phyloP scores from a whole-genome alignment of 192 early-diverging fungal genomes.

The Entophlyctis luteolus region DNA sequence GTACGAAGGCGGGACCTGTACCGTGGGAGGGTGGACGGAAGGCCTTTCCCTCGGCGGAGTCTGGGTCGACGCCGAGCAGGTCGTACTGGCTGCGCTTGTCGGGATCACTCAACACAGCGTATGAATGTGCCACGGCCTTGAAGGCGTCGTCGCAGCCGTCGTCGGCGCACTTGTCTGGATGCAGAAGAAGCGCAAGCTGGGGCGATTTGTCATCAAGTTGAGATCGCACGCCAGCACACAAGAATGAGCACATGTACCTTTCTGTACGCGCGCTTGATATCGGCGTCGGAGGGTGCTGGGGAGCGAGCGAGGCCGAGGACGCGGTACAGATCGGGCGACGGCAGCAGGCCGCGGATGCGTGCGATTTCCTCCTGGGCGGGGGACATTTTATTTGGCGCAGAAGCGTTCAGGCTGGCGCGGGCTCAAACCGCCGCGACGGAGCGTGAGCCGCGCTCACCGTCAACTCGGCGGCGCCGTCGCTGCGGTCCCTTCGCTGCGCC shows the following conservation, averaged over 20 bases:
- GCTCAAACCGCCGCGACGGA: no score
- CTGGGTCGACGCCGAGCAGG: constrained; percentile 62
- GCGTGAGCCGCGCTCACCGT: no score
- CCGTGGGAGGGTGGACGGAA: neutral
- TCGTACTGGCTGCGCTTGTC: constrained; percentile 78
- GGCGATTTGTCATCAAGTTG: neutral
- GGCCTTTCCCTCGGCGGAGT: constrained; percentile 22
- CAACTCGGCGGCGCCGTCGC: no score
- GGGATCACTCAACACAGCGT: constrained; percentile 71
- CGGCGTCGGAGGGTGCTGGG: constrained; percentile 56
- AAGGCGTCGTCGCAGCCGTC: constrained; percentile 86
- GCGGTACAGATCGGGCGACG: constrained; percentile 68
- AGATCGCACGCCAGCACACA: neutral
- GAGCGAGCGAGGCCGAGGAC: constrained; percentile 59
- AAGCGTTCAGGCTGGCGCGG: no score
- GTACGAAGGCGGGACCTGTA: constrained; percentile 4
- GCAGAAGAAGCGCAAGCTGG: constrained; percentile 74
- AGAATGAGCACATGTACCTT: constrained; percentile 51
- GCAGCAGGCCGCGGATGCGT: constrained; percentile 66
- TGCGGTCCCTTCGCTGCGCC: no score
- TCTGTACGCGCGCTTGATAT: constrained; percentile 82
- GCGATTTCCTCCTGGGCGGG: constrained; percentile 66
- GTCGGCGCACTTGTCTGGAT: constrained; percentile 82
- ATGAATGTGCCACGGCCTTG: constrained; percentile 79
- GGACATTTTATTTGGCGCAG: no score